Evolutionary conservation across 2,329 filamentous ascomycete species (phyloP).

Genomic region (Stagonosporopsis cucurbitacearum): DNA sequence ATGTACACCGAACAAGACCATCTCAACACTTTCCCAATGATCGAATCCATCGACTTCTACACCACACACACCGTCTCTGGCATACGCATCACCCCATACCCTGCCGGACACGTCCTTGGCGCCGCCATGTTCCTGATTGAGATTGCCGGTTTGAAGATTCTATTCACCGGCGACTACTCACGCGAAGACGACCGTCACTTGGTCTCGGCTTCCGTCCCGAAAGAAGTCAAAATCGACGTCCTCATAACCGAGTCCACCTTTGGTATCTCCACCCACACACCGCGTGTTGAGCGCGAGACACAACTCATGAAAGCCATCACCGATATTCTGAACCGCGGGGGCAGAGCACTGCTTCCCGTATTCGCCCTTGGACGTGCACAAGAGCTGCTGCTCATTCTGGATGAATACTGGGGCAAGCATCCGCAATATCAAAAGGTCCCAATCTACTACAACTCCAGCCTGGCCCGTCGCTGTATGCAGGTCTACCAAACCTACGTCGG

Average conservation of each 20-base stretch:
- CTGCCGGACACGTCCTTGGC: slow-evolving; percentile 95
- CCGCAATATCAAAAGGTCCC: slow-evolving; percentile 86
- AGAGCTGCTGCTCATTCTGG: slow-evolving; percentile 89
- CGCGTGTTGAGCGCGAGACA: slow-evolving; percentile 87
- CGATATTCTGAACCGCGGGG: slow-evolving; percentile 85
- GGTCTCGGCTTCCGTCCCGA: slow-evolving; percentile 89
- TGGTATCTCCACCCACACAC: slow-evolving; percentile 91
- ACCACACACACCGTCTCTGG: slow-evolving; percentile 97
- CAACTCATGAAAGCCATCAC: slow-evolving; percentile 96
- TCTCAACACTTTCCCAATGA: slow-evolving; percentile 88
- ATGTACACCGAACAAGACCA: slow-evolving; percentile 97
- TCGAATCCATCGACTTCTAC: slow-evolving; percentile 97
- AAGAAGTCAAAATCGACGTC: slow-evolving; percentile 89
- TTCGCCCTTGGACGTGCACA: slow-evolving; percentile 94
- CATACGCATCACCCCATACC: slow-evolving; percentile 95
- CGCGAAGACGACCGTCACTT: slow-evolving; percentile 94
- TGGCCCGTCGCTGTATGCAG: slow-evolving; percentile 96
- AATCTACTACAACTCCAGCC: slow-evolving; percentile 96
- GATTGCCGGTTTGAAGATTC: slow-evolving; percentile 93
- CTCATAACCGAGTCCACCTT: slow-evolving; percentile 98
- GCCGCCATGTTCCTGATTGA: slow-evolving; percentile 98
- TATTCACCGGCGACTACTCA: slow-evolving; percentile 98
- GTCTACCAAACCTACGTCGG: slow-evolving; percentile 98
- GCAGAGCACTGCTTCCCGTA: slow-evolving; percentile 90
- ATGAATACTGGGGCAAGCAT: slow-evolving; percentile 96